These are phyloP conservation scores for Fragosphaeria purpurea DNA, from an alignment of 2,329 filamentous ascomycete species.

Conservation along the genomic window DNA sequence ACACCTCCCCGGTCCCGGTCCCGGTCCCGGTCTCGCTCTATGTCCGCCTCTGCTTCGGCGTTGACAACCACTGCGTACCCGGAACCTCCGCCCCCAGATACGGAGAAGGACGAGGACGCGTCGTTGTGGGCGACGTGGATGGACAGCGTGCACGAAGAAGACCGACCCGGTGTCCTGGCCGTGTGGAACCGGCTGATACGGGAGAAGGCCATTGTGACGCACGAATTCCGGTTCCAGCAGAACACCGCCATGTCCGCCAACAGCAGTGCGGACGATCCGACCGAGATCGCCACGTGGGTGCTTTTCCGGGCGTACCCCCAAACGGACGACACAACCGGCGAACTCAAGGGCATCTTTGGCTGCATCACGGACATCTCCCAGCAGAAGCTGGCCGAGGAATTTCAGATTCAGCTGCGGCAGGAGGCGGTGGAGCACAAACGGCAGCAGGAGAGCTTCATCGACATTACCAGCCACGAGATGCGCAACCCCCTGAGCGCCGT, in stretches of 20 bases:
- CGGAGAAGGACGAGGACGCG: background rate
- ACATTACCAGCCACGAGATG: conserved; percentile 68
- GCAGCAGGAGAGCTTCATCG: conserved; percentile 62
- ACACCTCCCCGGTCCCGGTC: background rate
- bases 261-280: conserved; percentile 42
- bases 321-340: conserved; percentile 45
- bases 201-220: conserved; percentile 53
- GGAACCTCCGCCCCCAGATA: too few relatives aligned
- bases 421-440: conserved; percentile 74
- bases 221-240: conserved; percentile 67
- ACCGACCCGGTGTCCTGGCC: conserved; percentile 45
- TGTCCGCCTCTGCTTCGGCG: background rate
- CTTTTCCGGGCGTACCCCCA: conserved; percentile 69
- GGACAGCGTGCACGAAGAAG: conserved; percentile 58
- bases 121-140: conserved; percentile 47
- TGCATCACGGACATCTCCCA: conserved; percentile 78
- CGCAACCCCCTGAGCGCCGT: conserved; percentile 67
- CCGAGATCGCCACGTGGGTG: conserved; percentile 50
- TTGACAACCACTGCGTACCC: too few relatives aligned
- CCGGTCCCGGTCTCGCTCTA: background rate
- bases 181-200: conserved; percentile 55
- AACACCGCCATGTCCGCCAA: conserved; percentile 54
- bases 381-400: conserved; percentile 75
- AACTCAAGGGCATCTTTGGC: conserved; percentile 65
- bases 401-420: conserved; percentile 66